These are phyloP conservation scores for Solanum virginianum DNA, from an alignment of 257 asterid species.

Conservation along the genomic window DNA sequence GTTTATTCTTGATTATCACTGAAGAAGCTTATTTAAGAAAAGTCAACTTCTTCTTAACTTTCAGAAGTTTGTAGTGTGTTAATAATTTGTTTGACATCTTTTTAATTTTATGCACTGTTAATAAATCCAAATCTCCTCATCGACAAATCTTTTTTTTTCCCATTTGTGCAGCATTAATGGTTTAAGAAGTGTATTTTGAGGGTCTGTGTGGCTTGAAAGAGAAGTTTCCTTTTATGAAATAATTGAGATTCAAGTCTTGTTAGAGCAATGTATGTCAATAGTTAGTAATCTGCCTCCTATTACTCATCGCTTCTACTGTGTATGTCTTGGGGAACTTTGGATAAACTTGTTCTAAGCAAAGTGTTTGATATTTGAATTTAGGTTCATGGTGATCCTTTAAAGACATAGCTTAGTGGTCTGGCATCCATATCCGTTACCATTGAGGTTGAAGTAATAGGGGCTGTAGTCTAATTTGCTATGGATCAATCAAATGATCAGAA, in stretches of 20 bases:
- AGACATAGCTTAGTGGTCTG: conserved; percentile 16
- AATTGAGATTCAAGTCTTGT: neutral
- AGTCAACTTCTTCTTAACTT: neutral
- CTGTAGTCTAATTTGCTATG: conserved; percentile 21
- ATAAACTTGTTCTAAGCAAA: conserved; percentile 19
- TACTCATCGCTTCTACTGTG: neutral
- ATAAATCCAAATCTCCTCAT: neutral
- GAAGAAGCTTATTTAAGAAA: neutral
- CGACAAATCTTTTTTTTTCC: neutral
- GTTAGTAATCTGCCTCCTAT: conserved; percentile 11
- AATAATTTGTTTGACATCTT: neutral
- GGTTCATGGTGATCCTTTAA: conserved; percentile 28
- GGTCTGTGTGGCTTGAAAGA: neutral
- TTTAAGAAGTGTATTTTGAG: neutral
- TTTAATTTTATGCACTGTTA: neutral
- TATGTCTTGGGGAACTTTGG: conserved; percentile 15
- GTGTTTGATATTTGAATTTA: conserved; percentile 15
- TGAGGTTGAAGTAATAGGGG: conserved; percentile 11
- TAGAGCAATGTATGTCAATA: neutral
- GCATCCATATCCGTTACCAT: conserved; percentile 14
- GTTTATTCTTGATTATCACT: neutral
- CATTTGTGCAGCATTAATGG: neutral
- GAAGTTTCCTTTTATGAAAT: neutral
- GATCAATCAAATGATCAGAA: conserved; percentile 38
- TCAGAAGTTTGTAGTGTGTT: neutral